Conservation (phyloP, 2,329 filamentous ascomycete genomes). For the Colletotrichum somersetense region DNA sequence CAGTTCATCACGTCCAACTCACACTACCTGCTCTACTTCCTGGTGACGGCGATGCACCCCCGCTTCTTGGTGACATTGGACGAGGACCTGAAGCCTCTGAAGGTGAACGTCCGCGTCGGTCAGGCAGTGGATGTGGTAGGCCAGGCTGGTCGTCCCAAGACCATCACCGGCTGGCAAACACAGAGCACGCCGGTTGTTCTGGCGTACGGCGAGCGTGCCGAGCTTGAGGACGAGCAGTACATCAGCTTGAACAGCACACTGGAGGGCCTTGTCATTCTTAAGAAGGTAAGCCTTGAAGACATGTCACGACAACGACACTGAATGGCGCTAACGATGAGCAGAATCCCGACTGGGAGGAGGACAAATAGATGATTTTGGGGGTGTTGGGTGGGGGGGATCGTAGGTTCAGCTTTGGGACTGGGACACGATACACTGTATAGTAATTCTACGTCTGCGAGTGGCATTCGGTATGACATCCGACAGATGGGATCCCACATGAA, state of each 20-base stretch:
- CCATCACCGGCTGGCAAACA: conserved; percentile 99
- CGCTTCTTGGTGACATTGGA: conserved; percentile 96
- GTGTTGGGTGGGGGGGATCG: conserved; percentile 24
- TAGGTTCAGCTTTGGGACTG: conserved; percentile 39
- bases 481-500: conserved; percentile 36
- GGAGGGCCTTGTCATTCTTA: conserved; percentile 94
- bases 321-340: conserved; percentile 45
- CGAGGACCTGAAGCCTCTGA: conserved; percentile 92
- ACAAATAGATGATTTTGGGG: conserved; percentile 54
- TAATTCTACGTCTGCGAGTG: conserved; percentile 40
- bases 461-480: conserved; percentile 39
- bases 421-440: conserved; percentile 43
- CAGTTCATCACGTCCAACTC: conserved; percentile 76
- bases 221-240: conserved; percentile 98
- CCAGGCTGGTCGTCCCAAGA: conserved; percentile 96
- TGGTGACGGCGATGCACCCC: conserved; percentile 96
- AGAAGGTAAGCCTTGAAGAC: conserved; percentile 77
- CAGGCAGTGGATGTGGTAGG: conserved; percentile 99
- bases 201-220: conserved; percentile 93
- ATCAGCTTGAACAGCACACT: conserved; percentile 90
- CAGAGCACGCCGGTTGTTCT: conserved; percentile 98
- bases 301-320: neutral
- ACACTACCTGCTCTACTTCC: conserved; percentile 97
- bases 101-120: conserved; percentile 95
- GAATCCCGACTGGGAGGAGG: conserved; percentile 68